Evolutionary conservation across 192 early-diverging fungal species (phyloP).

Genomic region (Umbelopsis sp.): DNA sequence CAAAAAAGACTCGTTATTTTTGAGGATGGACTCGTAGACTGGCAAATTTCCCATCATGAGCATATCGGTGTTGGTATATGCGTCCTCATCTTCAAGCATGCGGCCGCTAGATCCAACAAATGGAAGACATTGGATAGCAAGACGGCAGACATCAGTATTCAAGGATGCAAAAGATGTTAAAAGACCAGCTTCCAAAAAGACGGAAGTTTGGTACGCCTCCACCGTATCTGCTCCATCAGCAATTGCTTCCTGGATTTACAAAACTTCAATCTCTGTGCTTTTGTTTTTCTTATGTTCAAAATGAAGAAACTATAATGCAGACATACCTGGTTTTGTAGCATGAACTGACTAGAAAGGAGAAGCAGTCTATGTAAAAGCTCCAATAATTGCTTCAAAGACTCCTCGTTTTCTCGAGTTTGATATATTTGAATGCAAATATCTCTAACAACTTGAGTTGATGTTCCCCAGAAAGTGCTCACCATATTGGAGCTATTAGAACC

Average conservation of each 20-base stretch:
- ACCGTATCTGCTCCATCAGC: slow-evolving; percentile 53
- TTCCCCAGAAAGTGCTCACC: slow-evolving; percentile 76
- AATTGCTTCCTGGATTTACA: slow-evolving; percentile 31
- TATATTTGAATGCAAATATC: slow-evolving; percentile 69
- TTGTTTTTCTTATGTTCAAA: too few species aligned
- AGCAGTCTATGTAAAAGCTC: slow-evolving; percentile 63
- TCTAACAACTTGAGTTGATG: slow-evolving; percentile 44
- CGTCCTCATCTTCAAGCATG: slow-evolving; percentile 58
- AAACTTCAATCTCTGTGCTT: neutral
- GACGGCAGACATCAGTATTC: slow-evolving; percentile 59
- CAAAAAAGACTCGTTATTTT: slow-evolving; percentile 16
- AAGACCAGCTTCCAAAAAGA: slow-evolving; percentile 71
- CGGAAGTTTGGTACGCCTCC: slow-evolving; percentile 63
- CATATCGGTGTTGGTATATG: slow-evolving; percentile 37
- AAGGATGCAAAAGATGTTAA: slow-evolving; percentile 70
- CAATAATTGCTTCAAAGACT: slow-evolving; percentile 60
- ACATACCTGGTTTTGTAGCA: slow-evolving; percentile 45
- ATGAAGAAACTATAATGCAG: neutral
- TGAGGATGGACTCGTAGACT: slow-evolving; percentile 62
- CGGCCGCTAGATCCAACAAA: slow-evolving; percentile 66
- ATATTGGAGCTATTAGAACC: slow-evolving; percentile 61
- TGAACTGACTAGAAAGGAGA: slow-evolving; percentile 52
- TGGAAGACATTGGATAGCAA: slow-evolving; percentile 61
- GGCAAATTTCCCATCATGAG: slow-evolving; percentile 62
- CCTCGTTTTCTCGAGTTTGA: slow-evolving; percentile 63